Evolutionary conservation across 345 rosid genomes (phyloP), one percentile per base, ranked within the genome.

Genomic region (Eutrema heterophyllum): DNA sequence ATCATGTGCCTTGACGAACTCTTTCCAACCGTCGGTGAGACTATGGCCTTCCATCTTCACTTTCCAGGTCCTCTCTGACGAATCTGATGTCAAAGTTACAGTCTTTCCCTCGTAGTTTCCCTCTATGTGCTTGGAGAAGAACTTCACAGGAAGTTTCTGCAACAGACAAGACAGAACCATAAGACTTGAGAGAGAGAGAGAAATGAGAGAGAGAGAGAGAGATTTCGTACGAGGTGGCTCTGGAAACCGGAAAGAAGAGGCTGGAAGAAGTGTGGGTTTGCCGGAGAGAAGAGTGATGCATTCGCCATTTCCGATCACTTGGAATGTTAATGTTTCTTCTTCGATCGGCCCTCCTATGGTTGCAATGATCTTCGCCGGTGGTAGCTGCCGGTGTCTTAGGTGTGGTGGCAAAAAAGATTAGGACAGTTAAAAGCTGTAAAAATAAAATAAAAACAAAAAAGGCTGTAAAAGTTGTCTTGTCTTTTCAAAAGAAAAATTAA

Each of bases 1-100:
- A 38, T 7, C 51, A 73, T 64, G 71, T 26, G 64, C 50, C 32
- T 43, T 30, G 5, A 54, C 64, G 49, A 64, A 73, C 12, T 55
- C 32, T 4, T 36, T 36, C 78, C 78, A 73, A 26, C 65, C 78
- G 0, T 9, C 0, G 5, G 72, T 56, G 27, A 74, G 52, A 14
- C 18, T 66, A 11, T 50, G 9, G 26, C 32, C 78, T 48, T 74
- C 54, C 59, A 58, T 67, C 29, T 67, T 58, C 61, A 74, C 46
- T 67, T 74, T 16, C 78, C 78, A 58, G 14, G 26, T 49, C 58
- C 4, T 58, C 16, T 38, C 33, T 1, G 40, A 57, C 5, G 35
- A 27, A 67, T 66, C 61, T 12, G 67, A 48, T 39, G 8, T 29
- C 60, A 74, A 29, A 1, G 2, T 48, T 0, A 40, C 44, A 9